phyloP scores from a whole-genome alignment of 2,329 filamentous ascomycete genomes.

The Arthrobotrys sphaeroides region DNA sequence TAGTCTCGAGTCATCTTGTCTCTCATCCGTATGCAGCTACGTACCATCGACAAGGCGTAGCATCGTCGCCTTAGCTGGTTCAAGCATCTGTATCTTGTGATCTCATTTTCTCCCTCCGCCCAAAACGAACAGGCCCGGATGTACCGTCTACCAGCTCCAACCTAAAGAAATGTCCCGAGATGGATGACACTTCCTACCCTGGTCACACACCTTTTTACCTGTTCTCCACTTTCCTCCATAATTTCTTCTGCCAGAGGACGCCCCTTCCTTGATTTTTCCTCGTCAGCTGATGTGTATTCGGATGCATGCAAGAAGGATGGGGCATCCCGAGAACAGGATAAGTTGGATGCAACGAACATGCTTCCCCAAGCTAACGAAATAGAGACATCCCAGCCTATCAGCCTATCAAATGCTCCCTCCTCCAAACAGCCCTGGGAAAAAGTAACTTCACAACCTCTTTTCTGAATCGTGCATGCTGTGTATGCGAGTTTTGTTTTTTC shows the following conservation, averaged over 20 bases:
- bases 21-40: slow-evolving; percentile 11
- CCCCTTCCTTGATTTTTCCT: slow-evolving; percentile 54
- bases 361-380: slow-evolving; percentile 51
- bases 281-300: slow-evolving; percentile 54
- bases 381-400: slow-evolving; percentile 48
- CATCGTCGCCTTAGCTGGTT: slow-evolving; percentile 15
- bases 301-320: slow-evolving; percentile 55
- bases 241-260: slow-evolving; percentile 35
- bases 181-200: slow-evolving; percentile 47
- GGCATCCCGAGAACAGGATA: slow-evolving; percentile 53
- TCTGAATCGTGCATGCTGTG: slow-evolving; percentile 43
- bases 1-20: slow-evolving; percentile 34
- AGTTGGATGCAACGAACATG: slow-evolving; percentile 53
- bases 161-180: slow-evolving; percentile 52
- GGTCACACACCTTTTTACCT: slow-evolving; percentile 6
- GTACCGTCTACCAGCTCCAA: slow-evolving; percentile 51
- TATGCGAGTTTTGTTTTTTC: slow-evolving; percentile 33
- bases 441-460: slow-evolving; percentile 14
- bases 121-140: slow-evolving; percentile 5
- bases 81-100: slow-evolving; percentile 43
- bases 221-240: slow-evolving; percentile 26
- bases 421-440: slow-evolving; percentile 9
- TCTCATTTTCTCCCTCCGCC: slow-evolving; percentile 16
- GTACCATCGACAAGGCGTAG: slow-evolving; percentile 30
- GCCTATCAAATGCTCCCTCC: slow-evolving; percentile 40